phyloP scores from a whole-genome alignment of 257 asterid genomes.

The Solanum rostratum region DNA sequence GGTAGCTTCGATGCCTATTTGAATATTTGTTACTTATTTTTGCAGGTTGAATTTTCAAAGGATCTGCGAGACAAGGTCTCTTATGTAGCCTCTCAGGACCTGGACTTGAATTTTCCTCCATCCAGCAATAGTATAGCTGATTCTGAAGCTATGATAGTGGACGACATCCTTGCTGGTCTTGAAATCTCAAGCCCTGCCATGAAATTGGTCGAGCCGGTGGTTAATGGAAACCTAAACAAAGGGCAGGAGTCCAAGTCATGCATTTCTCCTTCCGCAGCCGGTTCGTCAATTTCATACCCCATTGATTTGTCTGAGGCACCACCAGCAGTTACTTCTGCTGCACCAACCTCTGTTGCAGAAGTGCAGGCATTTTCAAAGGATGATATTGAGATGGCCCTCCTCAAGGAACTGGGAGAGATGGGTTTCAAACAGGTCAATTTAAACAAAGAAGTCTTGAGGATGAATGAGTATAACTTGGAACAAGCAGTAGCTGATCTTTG shows the following conservation, averaged over 20 bases:
- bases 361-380: slow-evolving; percentile 14
- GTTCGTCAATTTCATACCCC: slow-evolving; percentile 20
- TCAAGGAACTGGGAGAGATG: slow-evolving; percentile 62
- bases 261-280: slow-evolving; percentile 2
- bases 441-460: slow-evolving; percentile 68
- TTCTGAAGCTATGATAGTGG: slow-evolving; percentile 25
- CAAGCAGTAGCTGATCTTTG: slow-evolving; percentile 60
- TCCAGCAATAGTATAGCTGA: slow-evolving; percentile 13
- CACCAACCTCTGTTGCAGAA: background rate
- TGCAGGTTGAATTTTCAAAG: slow-evolving; percentile 59
- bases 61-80: slow-evolving; percentile 23
- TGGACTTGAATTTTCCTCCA: slow-evolving; percentile 80
- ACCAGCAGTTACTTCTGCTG: slow-evolving; percentile 1
- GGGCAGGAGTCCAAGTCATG: slow-evolving; percentile 38
- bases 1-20: background rate
- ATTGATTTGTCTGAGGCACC: slow-evolving; percentile 14
- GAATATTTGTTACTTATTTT: background rate
- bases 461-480: slow-evolving; percentile 56
- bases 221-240: slow-evolving; percentile 13
- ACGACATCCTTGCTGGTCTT: slow-evolving; percentile 11
- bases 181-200: slow-evolving; percentile 10
- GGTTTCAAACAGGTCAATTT: slow-evolving; percentile 59
- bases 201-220: slow-evolving; percentile 19
- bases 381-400: slow-evolving; percentile 42
- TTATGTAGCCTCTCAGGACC: slow-evolving; percentile 29